Conservation (phyloP, 345 rosid genomes). For the Gossypium anomalum region DNA sequence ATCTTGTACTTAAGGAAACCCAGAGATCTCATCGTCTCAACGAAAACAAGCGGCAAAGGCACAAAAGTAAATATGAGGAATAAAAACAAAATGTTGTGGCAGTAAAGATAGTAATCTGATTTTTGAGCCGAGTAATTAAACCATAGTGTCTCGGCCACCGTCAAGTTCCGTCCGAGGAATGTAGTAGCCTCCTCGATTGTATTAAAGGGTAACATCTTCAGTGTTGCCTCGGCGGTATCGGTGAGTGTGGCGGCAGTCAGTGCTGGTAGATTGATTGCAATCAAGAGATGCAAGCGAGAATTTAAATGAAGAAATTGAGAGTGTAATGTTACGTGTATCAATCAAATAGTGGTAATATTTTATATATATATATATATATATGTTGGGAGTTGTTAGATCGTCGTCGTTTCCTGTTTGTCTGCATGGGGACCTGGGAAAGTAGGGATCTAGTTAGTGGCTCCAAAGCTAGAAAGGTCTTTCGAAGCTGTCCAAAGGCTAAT, state of each 20-base stretch:
- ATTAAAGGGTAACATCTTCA: slow-evolving; percentile 64
- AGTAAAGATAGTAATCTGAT: slow-evolving; percentile 78
- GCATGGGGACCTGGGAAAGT: neutral
- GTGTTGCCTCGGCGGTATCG: slow-evolving; percentile 5
- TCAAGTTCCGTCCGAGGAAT: slow-evolving; percentile 71
- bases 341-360: neutral
- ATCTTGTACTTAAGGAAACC: slow-evolving; percentile 63
- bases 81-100: slow-evolving; percentile 72
- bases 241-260: neutral
- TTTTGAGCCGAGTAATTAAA: slow-evolving; percentile 69
- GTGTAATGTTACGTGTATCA: neutral
- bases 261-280: neutral
- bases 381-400: neutral
- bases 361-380: neutral
- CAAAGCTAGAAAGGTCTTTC: too few relatives aligned
- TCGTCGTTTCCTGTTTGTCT: neutral
- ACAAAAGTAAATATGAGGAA: slow-evolving; percentile 61
- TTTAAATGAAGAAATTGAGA: neutral
- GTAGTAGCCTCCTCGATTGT: slow-evolving; percentile 56
- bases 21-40: slow-evolving; percentile 45
- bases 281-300: neutral
- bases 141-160: slow-evolving; percentile 67
- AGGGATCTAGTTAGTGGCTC: too few relatives aligned
- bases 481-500: too few relatives aligned
- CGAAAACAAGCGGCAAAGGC: slow-evolving; percentile 60